These are phyloP conservation scores for Lactifluus hygrophoroides DNA, from an alignment of 768 basidiomycete species.

Conservation along the genomic window DNA sequence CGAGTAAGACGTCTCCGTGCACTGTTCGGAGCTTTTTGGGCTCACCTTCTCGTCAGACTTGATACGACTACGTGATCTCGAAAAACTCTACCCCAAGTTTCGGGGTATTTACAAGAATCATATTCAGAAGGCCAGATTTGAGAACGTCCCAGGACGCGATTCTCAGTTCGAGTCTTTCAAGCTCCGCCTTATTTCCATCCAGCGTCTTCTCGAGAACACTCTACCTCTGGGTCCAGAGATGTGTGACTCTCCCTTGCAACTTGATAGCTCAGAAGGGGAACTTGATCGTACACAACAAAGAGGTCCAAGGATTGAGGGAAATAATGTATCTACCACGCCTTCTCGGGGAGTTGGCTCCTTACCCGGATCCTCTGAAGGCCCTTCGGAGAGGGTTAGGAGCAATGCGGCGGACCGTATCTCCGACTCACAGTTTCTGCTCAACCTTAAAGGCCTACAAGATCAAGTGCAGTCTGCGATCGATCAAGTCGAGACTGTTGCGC, in stretches of 20 bases:
- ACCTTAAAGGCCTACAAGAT: neutral
- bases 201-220: neutral
- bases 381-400: neutral
- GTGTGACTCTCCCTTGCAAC: neutral
- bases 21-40: no score
- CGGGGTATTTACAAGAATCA: neutral
- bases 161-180: neutral
- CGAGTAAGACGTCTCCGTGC: neutral
- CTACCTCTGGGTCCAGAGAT: neutral
- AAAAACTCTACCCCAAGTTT: neutral
- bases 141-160: neutral
- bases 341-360: neutral
- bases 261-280: neutral
- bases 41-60: neutral
- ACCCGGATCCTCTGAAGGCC: neutral
- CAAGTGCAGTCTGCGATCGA: neutral
- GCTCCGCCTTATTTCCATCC: neutral
- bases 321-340: neutral
- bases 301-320: neutral
- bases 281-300: neutral
- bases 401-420: neutral
- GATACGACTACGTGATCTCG: neutral
- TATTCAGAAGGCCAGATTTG: neutral
- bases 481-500: neutral
- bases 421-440: constrained; percentile 5